These are phyloP conservation scores for Pelargonium exstipulatum DNA, from an alignment of 441 rosid species.

Conservation along the genomic window DNA sequence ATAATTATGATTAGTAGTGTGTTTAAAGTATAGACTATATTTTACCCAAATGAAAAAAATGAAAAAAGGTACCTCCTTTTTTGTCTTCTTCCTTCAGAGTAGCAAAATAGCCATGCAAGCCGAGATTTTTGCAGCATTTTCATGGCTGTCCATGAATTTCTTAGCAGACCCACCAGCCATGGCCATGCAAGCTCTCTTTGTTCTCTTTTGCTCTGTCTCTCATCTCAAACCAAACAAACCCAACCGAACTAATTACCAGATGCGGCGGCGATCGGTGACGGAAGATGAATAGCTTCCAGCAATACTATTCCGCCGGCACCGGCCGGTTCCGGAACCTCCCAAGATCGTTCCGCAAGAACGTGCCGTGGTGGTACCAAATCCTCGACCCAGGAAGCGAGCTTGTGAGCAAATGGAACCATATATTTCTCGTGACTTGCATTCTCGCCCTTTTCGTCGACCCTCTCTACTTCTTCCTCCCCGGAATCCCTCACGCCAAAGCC, in stretches of 20 bases:
- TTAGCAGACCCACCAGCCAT: conserved; percentile 5
- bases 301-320: conserved; percentile 7
- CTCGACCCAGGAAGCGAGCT: conserved; percentile 72
- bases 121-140: conserved; percentile 3
- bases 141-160: not conserved
- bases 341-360: conserved; percentile 1
- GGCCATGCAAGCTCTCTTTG: not conserved
- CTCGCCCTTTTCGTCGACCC: conserved; percentile 83
- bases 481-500: conserved; percentile 39
- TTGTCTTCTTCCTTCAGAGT: not conserved
- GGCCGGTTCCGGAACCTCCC: not conserved
- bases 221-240: too few species aligned
- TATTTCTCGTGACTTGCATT: conserved; percentile 63
- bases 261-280: not conserved
- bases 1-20: too few species aligned
- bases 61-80: too few species aligned
- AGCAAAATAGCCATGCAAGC: not conserved
- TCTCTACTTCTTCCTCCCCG: conserved; percentile 69
- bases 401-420: conserved; percentile 73
- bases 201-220: not conserved
- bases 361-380: conserved; percentile 66
- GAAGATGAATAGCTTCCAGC: conserved; percentile 5
- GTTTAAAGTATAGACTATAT: too few species aligned
- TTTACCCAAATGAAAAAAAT: too few species aligned
- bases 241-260: too few species aligned